Evolutionary conservation across 805 yeast genomes (phyloP), one percentile per base, ranked within the genome.

Genomic region (Wickerhamiella azyma): DNA sequence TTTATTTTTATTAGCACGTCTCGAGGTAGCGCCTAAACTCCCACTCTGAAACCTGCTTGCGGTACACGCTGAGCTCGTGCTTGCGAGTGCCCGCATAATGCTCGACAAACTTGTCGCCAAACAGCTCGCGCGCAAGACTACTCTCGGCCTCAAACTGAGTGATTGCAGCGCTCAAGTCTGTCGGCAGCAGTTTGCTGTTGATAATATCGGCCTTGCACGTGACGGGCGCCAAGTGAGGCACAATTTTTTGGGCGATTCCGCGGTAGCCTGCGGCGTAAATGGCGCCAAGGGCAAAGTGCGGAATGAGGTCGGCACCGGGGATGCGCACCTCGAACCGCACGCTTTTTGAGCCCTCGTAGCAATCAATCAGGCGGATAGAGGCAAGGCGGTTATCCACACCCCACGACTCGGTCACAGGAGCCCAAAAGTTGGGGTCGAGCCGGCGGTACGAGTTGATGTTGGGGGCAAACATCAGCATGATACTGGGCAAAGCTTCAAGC

Each of bases 391-490:
- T 62, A 46, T 61, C 65, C 13, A 54, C 49, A 2, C 65, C 65
- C 65, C 65, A 61, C 9, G 60, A 53, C 7, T 58, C 61, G 10
- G 65, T 59, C 16, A 58, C 58, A 5, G 65, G 65, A n/a, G 65
- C 65, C 64, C 64, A 61, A 43, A 55, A 61, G 49, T 54, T 48
- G 45, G 61, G 64, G 39, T 59, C 64, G 10, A 61, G 54, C 2
- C 65, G 55, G 46, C 60, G 60, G 52, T 61, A 61, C 9, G 65
- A 61, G 50, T 61, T 61, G 49, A 61, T 52, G 16, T 58, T 61
- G 2, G 65, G 65, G 2, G 65, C 65, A 39, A 61, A 50, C 43
- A 61, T 44, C 24, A 64, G 63, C 65, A 61, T 61, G n/a, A 61
- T 52, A 46, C 60, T 61, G 8, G 53, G 48, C 37, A 61, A 48